Conservation (phyloP, 2,329 filamentous ascomycete species). For the Fusarium marasasianum region DNA sequence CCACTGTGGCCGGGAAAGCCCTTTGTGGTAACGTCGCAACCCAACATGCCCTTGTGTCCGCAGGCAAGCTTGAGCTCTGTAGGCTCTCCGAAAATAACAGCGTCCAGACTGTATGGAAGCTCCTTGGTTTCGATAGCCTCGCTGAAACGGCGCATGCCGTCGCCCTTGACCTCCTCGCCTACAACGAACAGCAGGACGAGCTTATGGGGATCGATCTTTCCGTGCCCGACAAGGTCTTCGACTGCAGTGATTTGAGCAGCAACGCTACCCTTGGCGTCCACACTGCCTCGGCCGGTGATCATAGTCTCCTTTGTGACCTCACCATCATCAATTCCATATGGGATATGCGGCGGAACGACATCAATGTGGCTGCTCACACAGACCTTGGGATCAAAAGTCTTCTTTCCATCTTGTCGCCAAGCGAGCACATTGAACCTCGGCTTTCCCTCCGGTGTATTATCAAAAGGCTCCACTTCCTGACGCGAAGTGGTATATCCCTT, state of each 20-base stretch:
- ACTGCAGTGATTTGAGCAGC: constrained; percentile 79
- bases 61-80: constrained; percentile 88
- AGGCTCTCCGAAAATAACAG: constrained; percentile 91
- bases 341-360: constrained; percentile 76
- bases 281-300: constrained; percentile 78
- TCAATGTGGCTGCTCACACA: constrained; percentile 87
- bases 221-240: constrained; percentile 58
- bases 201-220: constrained; percentile 57
- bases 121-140: constrained; percentile 46
- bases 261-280: constrained; percentile 76
- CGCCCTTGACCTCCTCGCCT: constrained; percentile 83
- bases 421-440: constrained; percentile 79
- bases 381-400: constrained; percentile 63
- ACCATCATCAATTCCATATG: constrained; percentile 67
- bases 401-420: constrained; percentile 56
- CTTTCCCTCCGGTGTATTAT: constrained; percentile 43
- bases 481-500: constrained; percentile 56
- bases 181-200: constrained; percentile 75
- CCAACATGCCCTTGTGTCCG: constrained; percentile 88
- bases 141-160: constrained; percentile 76
- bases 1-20: constrained; percentile 88
- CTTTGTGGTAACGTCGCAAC: constrained; percentile 71
- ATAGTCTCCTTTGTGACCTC: constrained; percentile 55
- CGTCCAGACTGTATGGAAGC: constrained; percentile 58
- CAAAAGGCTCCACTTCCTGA: constrained; percentile 51